Evolutionary conservation across 306 rosid genomes (phyloP).

Genomic region (Vigna nakashimae): DNA sequence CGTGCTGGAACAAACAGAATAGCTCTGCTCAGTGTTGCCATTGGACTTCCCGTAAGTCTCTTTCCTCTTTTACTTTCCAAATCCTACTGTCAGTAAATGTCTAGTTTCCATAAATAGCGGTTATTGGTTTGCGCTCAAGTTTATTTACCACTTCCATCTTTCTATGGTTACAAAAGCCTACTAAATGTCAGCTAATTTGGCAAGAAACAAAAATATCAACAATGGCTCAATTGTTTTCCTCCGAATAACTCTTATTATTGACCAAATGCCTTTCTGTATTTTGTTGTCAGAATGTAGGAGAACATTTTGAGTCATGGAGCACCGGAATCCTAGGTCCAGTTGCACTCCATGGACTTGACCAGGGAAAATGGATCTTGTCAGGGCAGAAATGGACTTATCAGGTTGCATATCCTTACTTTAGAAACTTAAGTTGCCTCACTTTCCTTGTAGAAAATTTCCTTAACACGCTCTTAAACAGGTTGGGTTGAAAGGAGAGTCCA

Average conservation of each 20-base stretch:
- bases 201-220: not conserved
- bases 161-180: constrained; percentile 12
- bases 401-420: constrained; percentile 49
- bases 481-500: constrained; percentile 82
- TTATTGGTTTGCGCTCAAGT: constrained; percentile 2
- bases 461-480: constrained; percentile 57
- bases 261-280: constrained; percentile 1
- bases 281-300: constrained; percentile 71
- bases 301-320: constrained; percentile 80
- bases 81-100: not conserved
- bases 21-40: constrained; percentile 85
- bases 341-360: constrained; percentile 80
- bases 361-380: constrained; percentile 83
- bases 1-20: constrained; percentile 77
- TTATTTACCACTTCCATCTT: not conserved
- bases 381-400: constrained; percentile 89
- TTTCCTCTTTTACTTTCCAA: constrained; percentile 22
- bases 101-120: constrained; percentile 1
- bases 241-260: not conserved
- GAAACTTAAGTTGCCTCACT: not conserved
- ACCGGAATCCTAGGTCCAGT: constrained; percentile 93
- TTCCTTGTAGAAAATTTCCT: constrained; percentile 33
- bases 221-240: constrained; percentile 6
- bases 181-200: not conserved
- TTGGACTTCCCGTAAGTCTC: constrained; percentile 83